Conservation (phyloP, 495 filamentous ascomycete genomes). For the Stereocaulon alpinum region DNA sequence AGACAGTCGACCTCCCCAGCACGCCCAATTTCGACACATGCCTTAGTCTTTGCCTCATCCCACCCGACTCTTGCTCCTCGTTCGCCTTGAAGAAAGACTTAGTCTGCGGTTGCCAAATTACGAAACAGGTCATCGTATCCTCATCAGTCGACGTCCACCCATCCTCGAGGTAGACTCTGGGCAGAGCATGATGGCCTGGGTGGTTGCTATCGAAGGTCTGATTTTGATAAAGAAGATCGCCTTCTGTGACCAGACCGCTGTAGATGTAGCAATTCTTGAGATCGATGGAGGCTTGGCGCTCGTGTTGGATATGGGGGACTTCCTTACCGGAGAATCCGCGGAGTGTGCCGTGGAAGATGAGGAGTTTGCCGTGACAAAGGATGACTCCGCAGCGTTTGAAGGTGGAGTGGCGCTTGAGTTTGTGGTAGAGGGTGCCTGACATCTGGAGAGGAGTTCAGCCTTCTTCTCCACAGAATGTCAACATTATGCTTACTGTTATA, state of each 20-base stretch:
- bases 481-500: constrained; percentile 39
- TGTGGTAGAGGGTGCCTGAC: constrained; percentile 56
- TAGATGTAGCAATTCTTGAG: constrained; percentile 65
- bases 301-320: constrained; percentile 53
- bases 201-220: constrained; percentile 59
- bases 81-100: constrained; percentile 49
- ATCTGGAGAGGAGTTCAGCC: constrained; percentile 29
- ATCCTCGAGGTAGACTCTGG: constrained; percentile 54
- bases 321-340: constrained; percentile 47
- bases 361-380: constrained; percentile 51
- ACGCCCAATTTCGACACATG: constrained; percentile 49
- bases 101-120: constrained; percentile 56
- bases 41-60: constrained; percentile 34
- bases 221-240: constrained; percentile 58
- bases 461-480: neutral
- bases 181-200: constrained; percentile 54
- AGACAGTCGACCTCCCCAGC: constrained; percentile 57
- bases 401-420: constrained; percentile 52
- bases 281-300: constrained; percentile 47
- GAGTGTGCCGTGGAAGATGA: constrained; percentile 54
- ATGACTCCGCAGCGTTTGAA: constrained; percentile 55
- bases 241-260: constrained; percentile 55
- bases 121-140: constrained; percentile 62
- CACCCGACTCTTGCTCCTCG: constrained; percentile 36
- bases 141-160: constrained; percentile 59